Conservation (phyloP, 768 basidiomycete genomes). For the Suillus weaverae region DNA sequence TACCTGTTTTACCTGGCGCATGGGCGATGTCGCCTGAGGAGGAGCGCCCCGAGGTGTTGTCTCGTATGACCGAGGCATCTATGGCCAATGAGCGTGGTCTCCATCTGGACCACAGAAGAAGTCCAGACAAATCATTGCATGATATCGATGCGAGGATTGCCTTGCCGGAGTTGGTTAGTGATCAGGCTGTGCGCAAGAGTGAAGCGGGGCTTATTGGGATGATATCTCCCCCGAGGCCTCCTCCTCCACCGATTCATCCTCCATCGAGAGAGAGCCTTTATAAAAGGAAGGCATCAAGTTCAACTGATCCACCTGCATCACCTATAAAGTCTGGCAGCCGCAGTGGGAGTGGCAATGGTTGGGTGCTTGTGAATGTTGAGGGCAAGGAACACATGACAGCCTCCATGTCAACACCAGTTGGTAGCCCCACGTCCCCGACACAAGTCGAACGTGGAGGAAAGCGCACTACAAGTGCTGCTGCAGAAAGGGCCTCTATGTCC, state of each 20-base stretch:
- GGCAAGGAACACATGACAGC: conserved; percentile 35
- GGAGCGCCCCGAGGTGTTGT: conserved; percentile 37
- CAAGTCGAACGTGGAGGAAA: conserved; percentile 31
- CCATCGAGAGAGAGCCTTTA: conserved; percentile 27
- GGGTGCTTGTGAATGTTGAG: conserved; percentile 68
- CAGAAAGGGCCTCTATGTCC: conserved; percentile 37
- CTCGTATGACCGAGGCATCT: conserved; percentile 19
- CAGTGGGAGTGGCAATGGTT: conserved; percentile 51
- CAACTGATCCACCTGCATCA: conserved; percentile 28
- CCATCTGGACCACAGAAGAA: conserved; percentile 26
- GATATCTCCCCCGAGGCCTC: conserved; percentile 36
- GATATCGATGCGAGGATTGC: conserved; percentile 52
- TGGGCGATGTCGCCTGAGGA: conserved; percentile 58
- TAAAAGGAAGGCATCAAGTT: conserved; percentile 21
- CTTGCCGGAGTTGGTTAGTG: conserved; percentile 51
- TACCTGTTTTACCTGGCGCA: conserved; percentile 49
- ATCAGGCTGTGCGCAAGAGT: conserved; percentile 53
- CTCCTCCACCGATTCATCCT: conserved; percentile 25
- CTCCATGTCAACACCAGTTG: conserved; percentile 23
- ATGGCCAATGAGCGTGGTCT: conserved; percentile 28
- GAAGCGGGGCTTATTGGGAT: conserved; percentile 62
- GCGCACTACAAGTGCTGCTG: conserved; percentile 15
- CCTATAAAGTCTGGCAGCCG: conserved; percentile 34
- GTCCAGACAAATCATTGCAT: conserved; percentile 41
- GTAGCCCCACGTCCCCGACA: conserved; percentile 27